Conservation (phyloP, 306 rosid species). For the Psophocarpus tetragonolobus region DNA sequence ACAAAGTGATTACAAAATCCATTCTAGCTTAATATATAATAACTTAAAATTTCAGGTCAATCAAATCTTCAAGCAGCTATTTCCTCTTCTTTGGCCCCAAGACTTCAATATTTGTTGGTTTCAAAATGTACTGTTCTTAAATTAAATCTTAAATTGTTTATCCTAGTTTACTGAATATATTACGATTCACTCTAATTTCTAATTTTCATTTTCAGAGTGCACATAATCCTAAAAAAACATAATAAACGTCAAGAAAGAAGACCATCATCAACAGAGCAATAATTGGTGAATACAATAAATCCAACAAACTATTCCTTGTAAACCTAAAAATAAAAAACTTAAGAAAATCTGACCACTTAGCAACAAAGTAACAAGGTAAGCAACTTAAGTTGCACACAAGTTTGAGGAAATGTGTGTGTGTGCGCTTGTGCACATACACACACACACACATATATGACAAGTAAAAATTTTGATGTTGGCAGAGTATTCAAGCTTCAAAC, state of each 20-base stretch:
- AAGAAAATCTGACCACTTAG: neutral
- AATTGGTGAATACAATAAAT: neutral
- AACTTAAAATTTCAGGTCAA: neutral
- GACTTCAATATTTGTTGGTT: neutral
- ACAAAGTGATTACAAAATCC: neutral
- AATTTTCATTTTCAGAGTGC: neutral
- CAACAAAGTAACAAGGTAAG: neutral
- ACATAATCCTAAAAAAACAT: neutral
- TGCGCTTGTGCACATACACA: no score
- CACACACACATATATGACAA: neutral
- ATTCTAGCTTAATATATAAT: neutral
- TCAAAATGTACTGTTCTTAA: neutral
- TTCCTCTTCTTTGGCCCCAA: neutral
- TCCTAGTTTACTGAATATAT: neutral
- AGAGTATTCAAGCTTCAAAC: conserved; percentile 11
- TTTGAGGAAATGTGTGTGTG: neutral
- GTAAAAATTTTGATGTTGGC: neutral
- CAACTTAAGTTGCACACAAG: neutral
- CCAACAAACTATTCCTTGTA: conserved; percentile 2
- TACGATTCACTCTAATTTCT: neutral
- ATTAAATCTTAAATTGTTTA: neutral
- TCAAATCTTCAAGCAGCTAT: neutral
- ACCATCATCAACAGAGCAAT: neutral
- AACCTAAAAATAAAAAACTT: neutral
- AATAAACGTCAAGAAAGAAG: conserved; percentile 3